Evolutionary conservation across 2,329 filamentous ascomycete species (phyloP).

Genomic region (Aureobasidium sp.): DNA sequence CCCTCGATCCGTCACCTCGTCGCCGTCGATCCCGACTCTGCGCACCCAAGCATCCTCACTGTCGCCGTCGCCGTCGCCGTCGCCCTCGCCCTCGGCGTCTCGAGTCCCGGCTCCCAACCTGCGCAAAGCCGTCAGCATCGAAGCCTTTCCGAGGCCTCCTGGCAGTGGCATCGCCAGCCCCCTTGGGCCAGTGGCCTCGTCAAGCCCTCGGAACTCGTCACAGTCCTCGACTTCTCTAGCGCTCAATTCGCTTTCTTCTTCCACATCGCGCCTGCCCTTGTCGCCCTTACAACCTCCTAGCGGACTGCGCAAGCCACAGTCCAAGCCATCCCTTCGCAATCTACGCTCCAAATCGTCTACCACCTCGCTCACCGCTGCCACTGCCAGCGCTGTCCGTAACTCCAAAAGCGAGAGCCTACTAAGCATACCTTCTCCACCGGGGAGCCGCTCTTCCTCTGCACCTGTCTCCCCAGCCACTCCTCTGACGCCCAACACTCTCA

Average conservation of each 20-base stretch:
- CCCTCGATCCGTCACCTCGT: slow-evolving; percentile 20
- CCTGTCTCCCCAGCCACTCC: slow-evolving; percentile 90
- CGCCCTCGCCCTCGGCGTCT: slow-evolving; percentile 22
- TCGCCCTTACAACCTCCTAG: slow-evolving; percentile 25
- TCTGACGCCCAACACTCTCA: slow-evolving; percentile 80
- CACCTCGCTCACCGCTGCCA: slow-evolving; percentile 52
- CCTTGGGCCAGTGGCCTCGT: slow-evolving; percentile 37
- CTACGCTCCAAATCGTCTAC: slow-evolving; percentile 48
- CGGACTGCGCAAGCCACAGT: slow-evolving; percentile 23
- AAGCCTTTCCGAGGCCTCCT: slow-evolving; percentile 86
- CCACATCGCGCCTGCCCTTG: slow-evolving; percentile 25
- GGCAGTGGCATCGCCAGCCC: slow-evolving; percentile 50
- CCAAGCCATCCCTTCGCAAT: slow-evolving; percentile 30
- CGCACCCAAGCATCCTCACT: slow-evolving; percentile 46
- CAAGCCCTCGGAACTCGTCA: not conserved
- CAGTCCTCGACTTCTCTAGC: not conserved
- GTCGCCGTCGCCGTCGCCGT: slow-evolving; percentile 38
- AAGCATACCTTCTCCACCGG: slow-evolving; percentile 72
- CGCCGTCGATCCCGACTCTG: slow-evolving; percentile 30
- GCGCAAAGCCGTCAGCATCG: slow-evolving; percentile 86
- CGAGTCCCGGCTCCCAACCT: slow-evolving; percentile 43
- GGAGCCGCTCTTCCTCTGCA: slow-evolving; percentile 85
- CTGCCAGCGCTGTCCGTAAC: slow-evolving; percentile 58
- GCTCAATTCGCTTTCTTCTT: slow-evolving; percentile 40
- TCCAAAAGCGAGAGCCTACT: slow-evolving; percentile 68